phyloP scores from a whole-genome alignment of 176 grass and related monocot species.

The Cymbopogon citratus region DNA sequence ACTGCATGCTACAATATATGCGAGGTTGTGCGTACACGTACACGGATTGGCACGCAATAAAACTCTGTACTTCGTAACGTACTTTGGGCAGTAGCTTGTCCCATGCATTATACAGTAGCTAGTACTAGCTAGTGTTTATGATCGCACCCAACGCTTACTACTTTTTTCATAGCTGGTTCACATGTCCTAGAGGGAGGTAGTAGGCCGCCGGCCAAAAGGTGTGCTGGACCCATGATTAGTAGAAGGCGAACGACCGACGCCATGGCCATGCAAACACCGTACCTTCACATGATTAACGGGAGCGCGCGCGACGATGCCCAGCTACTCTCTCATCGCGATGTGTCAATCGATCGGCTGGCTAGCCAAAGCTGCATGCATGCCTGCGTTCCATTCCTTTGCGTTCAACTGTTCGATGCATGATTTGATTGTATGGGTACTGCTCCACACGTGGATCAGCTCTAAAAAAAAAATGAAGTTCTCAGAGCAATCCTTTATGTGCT shows the following conservation, averaged over 20 bases:
- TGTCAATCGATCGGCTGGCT: not conserved
- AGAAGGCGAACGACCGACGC: not conserved
- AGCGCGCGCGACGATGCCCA: not conserved
- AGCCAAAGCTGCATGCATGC: not conserved
- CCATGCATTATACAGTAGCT: not conserved
- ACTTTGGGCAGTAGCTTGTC: not conserved
- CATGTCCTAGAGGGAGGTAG: not conserved
- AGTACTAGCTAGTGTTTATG: not conserved
- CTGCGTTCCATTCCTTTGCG: not conserved
- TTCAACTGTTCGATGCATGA: not conserved
- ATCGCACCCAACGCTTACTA: not conserved
- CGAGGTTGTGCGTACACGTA: not conserved
- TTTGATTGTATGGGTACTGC: too few relatives aligned
- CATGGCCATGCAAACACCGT: not conserved
- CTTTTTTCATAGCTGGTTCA: not conserved
- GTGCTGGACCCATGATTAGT: not conserved
- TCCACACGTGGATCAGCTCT: too few relatives aligned
- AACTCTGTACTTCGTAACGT: not conserved
- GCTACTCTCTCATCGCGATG: not conserved
- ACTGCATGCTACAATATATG: too few relatives aligned
- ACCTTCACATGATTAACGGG: not conserved
- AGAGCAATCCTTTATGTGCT: too few relatives aligned
- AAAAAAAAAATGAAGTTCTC: too few relatives aligned
- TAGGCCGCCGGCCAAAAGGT: not conserved
- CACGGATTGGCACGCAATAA: not conserved